Evolutionary conservation across 2,329 filamentous ascomycete species (phyloP).

Genomic region (Botrytis medusae): DNA sequence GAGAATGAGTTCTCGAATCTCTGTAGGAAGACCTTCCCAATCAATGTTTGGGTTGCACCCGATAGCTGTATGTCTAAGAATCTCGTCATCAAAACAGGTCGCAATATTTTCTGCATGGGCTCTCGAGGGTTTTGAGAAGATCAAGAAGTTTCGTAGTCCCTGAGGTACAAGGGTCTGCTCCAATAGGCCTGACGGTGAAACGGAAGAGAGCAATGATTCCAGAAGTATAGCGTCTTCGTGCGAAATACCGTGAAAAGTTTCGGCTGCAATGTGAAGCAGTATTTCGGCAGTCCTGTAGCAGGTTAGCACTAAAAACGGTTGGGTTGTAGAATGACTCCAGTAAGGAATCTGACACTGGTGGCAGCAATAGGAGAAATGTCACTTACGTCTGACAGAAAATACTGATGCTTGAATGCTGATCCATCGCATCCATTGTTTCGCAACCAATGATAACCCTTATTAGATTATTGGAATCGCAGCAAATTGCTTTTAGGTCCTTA

Average conservation of each 20-base stretch:
- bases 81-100: conserved; percentile 34
- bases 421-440: conserved; percentile 29
- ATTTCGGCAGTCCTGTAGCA: conserved; percentile 14
- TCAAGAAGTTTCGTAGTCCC: conserved; percentile 14
- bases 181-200: conserved; percentile 18
- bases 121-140: conserved; percentile 13
- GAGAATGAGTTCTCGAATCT: conserved; percentile 48
- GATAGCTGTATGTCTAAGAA: conserved; percentile 49
- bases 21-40: conserved; percentile 51
- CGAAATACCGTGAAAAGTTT: conserved; percentile 10
- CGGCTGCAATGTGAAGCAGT: conserved; percentile 15
- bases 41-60: conserved; percentile 50
- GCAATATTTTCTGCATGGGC: conserved; percentile 8
- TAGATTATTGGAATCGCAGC: conserved; percentile 24
- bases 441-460: conserved; percentile 32
- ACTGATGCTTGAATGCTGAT: conserved; percentile 28
- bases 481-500: conserved; percentile 30
- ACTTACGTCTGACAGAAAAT: conserved; percentile 33
- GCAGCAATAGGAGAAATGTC: neutral
- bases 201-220: conserved; percentile 16
- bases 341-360: neutral
- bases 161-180: conserved; percentile 18
- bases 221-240: conserved; percentile 15
- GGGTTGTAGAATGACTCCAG: neutral
- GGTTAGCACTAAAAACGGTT: neutral